A percentile compares a stretch with the other conserved stretches of the same genome.
Conservation (phyloP, 2,329 filamentous ascomycete species). For the Thermomyces lanuginosus region DNA sequence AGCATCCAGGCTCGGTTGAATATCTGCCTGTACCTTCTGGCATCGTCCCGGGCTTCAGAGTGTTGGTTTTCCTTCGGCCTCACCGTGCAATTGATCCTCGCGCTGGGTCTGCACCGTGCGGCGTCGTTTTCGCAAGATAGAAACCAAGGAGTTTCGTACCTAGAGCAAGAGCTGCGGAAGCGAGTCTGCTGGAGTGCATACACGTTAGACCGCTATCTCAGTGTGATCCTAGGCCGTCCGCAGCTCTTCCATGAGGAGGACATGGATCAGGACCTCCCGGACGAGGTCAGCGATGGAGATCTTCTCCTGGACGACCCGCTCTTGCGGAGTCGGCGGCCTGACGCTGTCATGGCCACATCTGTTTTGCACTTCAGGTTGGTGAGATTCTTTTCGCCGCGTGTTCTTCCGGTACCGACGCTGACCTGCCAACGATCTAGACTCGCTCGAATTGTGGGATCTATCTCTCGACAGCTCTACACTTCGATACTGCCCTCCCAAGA, state of each 20-base stretch:
- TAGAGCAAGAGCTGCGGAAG: constrained; percentile 18
- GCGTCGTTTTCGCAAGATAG: constrained; percentile 2
- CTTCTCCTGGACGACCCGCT: too few relatives aligned
- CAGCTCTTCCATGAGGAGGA: constrained; percentile 19
- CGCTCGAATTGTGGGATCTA: too few relatives aligned
- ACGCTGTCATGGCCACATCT: too few relatives aligned
- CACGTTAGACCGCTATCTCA: constrained; percentile 25
- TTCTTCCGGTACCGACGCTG: too few relatives aligned
- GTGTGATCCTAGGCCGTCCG: constrained; percentile 23
- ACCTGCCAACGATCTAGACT: too few relatives aligned
- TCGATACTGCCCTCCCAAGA: too few relatives aligned
- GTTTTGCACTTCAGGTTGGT: too few relatives aligned
- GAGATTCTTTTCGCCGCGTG: too few relatives aligned
- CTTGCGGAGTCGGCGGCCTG: too few relatives aligned
- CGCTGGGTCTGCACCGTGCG: constrained; percentile 20
- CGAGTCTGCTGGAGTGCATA: constrained; percentile 24
- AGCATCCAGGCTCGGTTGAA: constrained; percentile 12
- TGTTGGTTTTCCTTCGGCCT: constrained; percentile 25
- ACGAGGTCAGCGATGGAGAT: too few relatives aligned
- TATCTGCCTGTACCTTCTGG: constrained; percentile 19
- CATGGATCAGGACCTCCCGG: constrained; percentile 5
- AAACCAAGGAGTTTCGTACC: constrained; percentile 4
- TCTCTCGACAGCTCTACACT: too few relatives aligned
- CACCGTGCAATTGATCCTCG: constrained; percentile 20
- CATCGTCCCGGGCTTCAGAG: constrained; percentile 20